phyloP scores from a whole-genome alignment of 2,329 filamentous ascomycete genomes.

The Aspergillus fumigatus region DNA sequence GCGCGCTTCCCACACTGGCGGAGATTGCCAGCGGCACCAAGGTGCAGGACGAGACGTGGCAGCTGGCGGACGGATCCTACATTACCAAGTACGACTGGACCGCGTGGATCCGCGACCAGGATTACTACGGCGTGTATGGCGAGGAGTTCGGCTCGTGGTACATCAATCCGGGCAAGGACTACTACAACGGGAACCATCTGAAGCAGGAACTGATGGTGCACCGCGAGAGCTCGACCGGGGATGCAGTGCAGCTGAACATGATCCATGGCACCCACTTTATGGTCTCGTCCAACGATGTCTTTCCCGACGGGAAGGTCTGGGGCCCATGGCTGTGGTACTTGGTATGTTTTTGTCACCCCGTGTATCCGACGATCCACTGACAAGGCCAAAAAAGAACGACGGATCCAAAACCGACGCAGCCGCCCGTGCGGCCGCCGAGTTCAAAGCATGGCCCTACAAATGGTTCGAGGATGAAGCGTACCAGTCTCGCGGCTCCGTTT shows the following conservation, averaged over 20 bases:
- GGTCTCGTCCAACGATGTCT: constrained; percentile 32
- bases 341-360: constrained; percentile 5
- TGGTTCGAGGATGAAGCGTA: constrained; percentile 47
- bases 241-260: constrained; percentile 52
- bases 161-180: constrained; percentile 48
- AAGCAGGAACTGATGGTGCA: constrained; percentile 53
- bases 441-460: constrained; percentile 45
- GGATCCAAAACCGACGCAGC: constrained; percentile 44
- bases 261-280: constrained; percentile 50
- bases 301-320: constrained; percentile 41
- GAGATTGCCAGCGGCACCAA: constrained; percentile 45
- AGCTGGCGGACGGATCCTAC: constrained; percentile 44
- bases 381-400: constrained; percentile 37
- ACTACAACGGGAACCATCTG: constrained; percentile 50
- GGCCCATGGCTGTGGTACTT: constrained; percentile 45
- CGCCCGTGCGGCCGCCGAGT: constrained; percentile 38
- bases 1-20: constrained; percentile 40
- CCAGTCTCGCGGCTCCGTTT: constrained; percentile 46
- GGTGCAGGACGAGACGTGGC: constrained; percentile 53
- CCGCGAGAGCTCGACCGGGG: constrained; percentile 48
- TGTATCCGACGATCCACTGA: background rate
- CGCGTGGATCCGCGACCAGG: constrained; percentile 35
- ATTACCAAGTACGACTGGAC: constrained; percentile 52
- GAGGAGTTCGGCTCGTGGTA: constrained; percentile 50
- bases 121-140: constrained; percentile 51